These are phyloP conservation scores for Triticum timopheevii DNA, from an alignment of 176 grass and related monocot genomes.

Conservation along the genomic window DNA sequence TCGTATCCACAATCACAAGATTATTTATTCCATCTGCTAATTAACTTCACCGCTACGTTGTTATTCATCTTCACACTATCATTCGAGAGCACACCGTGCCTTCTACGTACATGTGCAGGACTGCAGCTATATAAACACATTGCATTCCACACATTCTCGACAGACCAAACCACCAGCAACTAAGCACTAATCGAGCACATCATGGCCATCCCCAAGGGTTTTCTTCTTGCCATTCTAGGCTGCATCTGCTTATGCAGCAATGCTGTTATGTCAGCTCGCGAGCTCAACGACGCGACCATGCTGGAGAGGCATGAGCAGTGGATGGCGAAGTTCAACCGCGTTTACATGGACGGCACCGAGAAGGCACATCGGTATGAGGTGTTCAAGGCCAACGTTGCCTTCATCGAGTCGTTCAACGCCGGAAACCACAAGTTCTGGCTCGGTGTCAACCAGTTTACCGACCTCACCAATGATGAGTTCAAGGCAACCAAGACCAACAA, in stretches of 20 bases:
- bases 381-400: background rate
- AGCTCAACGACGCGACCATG: background rate
- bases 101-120: background rate
- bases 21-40: no score
- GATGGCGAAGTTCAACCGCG: background rate
- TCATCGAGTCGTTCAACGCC: background rate
- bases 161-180: background rate
- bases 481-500: background rate
- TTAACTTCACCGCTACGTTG: no score
- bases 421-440: background rate
- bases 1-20: no score
- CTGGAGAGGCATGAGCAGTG: background rate
- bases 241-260: background rate
- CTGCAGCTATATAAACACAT: background rate
- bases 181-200: background rate
- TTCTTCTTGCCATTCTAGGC: background rate
- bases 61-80: no score
- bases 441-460: background rate
- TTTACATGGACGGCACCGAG: background rate
- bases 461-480: background rate
- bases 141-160: background rate
- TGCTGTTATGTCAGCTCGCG: background rate
- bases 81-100: background rate
- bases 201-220: background rate
- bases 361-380: background rate